Conservation (phyloP, 2,329 filamentous ascomycete species). For the Onygena corvina region DNA sequence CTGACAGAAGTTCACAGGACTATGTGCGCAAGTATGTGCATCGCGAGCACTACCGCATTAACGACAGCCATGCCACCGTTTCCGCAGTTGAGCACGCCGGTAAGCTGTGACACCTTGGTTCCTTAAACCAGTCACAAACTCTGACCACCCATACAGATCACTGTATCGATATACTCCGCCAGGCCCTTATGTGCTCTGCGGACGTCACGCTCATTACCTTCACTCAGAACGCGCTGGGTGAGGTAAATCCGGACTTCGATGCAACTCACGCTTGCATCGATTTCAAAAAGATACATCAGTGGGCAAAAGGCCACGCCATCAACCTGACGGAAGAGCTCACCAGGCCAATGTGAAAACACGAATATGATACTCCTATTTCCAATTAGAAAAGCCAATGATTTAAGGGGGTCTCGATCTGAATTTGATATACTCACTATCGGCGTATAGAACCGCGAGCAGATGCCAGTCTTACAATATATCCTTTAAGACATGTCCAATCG, state of each 20-base stretch:
- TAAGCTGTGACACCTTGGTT: not conserved
- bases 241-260: constrained; percentile 12
- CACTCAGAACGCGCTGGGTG: not conserved
- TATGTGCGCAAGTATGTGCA: constrained; percentile 14
- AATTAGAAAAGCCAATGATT: no score
- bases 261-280: constrained; percentile 13
- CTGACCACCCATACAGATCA: constrained; percentile 12
- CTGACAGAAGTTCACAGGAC: constrained; percentile 10
- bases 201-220: constrained; percentile 16
- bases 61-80: constrained; percentile 5
- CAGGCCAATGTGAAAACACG: no score
- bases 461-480: no score
- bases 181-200: constrained; percentile 13
- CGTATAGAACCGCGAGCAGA: no score
- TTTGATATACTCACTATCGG: no score
- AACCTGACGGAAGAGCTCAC: constrained; percentile 14
- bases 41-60: constrained; percentile 12
- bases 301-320: constrained; percentile 12
- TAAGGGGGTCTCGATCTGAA: no score
- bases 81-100: constrained; percentile 14
- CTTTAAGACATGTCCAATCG: no score
- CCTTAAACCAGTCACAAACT: not conserved
- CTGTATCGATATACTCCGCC: constrained; percentile 16
- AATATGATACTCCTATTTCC: no score
- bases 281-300: constrained; percentile 12